phyloP scores from a whole-genome alignment of 1,284 basidiomycete genomes.

The Testicularia cyperi region DNA sequence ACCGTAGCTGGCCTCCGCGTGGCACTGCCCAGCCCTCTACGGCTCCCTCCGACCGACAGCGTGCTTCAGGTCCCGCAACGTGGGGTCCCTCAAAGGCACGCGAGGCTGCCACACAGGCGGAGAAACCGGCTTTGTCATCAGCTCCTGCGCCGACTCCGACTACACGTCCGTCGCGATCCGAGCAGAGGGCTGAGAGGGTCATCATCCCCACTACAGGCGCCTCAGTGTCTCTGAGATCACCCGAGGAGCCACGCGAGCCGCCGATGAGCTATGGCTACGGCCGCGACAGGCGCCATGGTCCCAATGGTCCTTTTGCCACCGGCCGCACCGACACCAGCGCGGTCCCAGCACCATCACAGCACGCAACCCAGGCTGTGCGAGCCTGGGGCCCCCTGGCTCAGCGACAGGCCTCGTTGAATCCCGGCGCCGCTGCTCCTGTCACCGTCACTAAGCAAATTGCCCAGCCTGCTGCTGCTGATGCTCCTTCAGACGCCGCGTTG shows the following conservation, averaged over 20 bases:
- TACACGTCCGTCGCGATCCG: conserved; percentile 15
- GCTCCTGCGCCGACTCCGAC: not conserved
- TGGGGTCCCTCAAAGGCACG: conserved; percentile 24
- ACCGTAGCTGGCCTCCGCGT: conserved; percentile 50
- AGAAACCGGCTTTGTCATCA: too few relatives aligned
- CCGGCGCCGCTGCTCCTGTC: conserved; percentile 25
- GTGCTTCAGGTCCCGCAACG: conserved; percentile 5
- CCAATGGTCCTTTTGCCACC: too few relatives aligned
- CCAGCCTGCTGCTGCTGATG: too few relatives aligned
- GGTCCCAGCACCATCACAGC: conserved; percentile 9
- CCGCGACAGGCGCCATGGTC: conserved; percentile 27
- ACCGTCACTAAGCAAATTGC: too few relatives aligned
- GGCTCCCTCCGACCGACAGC: not conserved
- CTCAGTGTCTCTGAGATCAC: conserved; percentile 36
- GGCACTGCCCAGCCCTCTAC: conserved; percentile 3
- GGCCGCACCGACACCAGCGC: too few relatives aligned
- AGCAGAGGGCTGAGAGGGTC: conserved; percentile 32
- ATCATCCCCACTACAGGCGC: conserved; percentile 35
- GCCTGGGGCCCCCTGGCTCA: conserved; percentile 56
- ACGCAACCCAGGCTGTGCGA: conserved; percentile 15
- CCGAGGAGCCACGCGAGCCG: conserved; percentile 22
- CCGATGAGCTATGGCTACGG: conserved; percentile 15
- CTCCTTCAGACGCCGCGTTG: too few relatives aligned
- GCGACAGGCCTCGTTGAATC: conserved; percentile 41
- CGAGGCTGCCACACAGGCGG: conserved; percentile 10